These are phyloP conservation scores for Leishmania amazonensis DNA, from an alignment of 208 protist species.

Conservation along the genomic window DNA sequence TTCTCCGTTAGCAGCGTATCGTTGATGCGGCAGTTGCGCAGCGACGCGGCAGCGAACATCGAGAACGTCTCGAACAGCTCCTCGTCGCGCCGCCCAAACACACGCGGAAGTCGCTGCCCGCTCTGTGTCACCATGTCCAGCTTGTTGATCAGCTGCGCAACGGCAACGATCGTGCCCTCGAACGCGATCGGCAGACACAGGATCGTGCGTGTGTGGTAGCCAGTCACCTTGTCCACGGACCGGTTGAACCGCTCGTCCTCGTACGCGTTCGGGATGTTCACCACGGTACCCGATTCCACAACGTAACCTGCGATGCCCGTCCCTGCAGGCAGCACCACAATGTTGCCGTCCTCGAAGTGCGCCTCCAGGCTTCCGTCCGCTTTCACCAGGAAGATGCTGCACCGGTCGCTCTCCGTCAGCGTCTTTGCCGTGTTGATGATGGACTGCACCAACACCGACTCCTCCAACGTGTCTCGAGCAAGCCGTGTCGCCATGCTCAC, in stretches of 20 bases:
- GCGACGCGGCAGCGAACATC: constrained; percentile 68
- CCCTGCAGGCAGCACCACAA: constrained; percentile 50
- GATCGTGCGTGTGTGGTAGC: constrained; percentile 72
- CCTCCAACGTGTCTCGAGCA: constrained; percentile 79
- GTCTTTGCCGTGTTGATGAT: constrained; percentile 82
- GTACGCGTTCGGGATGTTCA: constrained; percentile 79
- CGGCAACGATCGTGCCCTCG: constrained; percentile 71
- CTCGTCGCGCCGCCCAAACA: constrained; percentile 64
- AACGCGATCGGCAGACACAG: constrained; percentile 74
- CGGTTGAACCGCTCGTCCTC: constrained; percentile 73
- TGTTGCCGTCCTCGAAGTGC: constrained; percentile 75
- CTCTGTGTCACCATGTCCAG: constrained; percentile 62
- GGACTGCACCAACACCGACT: constrained; percentile 66
- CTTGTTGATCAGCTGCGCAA: constrained; percentile 84
- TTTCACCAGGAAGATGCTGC: constrained; percentile 75
- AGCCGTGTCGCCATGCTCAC: constrained; percentile 81
- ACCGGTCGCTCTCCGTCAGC: constrained; percentile 73
- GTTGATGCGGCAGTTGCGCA: constrained; percentile 77
- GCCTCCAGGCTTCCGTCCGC: constrained; percentile 55
- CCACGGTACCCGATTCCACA: constrained; percentile 47
- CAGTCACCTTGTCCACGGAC: constrained; percentile 65
- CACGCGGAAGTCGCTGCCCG: constrained; percentile 45
- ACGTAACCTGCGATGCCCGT: constrained; percentile 78
- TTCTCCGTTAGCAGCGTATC: constrained; percentile 67
- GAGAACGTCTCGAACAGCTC: constrained; percentile 74